Percentiles rank a stretch among this genome's conserved stretches.
These are phyloP conservation scores for Pseudonectria foliicola DNA, from an alignment of 2,329 filamentous ascomycete species.

Conservation along the genomic window DNA sequence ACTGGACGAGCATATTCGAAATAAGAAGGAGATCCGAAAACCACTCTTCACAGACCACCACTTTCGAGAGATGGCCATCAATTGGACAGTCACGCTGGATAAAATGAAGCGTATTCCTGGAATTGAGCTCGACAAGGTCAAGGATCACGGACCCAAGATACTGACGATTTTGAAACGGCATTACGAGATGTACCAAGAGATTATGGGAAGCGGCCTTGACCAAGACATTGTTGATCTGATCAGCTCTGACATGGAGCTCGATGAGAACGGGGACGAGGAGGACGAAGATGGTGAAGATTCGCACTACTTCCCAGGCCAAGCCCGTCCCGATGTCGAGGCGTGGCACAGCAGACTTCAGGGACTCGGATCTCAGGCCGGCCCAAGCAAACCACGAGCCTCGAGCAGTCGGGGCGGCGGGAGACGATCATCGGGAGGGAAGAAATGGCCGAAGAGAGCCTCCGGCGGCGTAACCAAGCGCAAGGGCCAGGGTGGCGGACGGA, in stretches of 20 bases:
- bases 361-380: constrained; percentile 20
- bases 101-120: constrained; percentile 57
- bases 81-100: constrained; percentile 54
- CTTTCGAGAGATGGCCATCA: constrained; percentile 65
- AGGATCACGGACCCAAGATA: constrained; percentile 53
- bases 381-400: constrained; percentile 18
- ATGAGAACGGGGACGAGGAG: constrained; percentile 31
- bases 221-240: constrained; percentile 50
- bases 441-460: constrained; percentile 21
- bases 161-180: constrained; percentile 48
- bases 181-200: constrained; percentile 40
- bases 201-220: constrained; percentile 33
- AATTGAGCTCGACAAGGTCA: constrained; percentile 57
- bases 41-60: constrained; percentile 63
- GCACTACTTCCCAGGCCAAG: constrained; percentile 36
- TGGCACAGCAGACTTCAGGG: constrained; percentile 27
- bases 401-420: constrained; percentile 21
- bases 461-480: constrained; percentile 26
- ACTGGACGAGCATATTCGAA: constrained; percentile 54
- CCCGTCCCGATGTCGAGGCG: constrained; percentile 26
- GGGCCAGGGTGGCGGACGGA: constrained; percentile 20
- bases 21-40: constrained; percentile 47
- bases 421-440: constrained; percentile 24
- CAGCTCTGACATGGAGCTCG: constrained; percentile 35
- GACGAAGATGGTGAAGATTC: constrained; percentile 36